These are phyloP conservation scores for Tolypocladium sp. DNA, from an alignment of 2,329 filamentous ascomycete species.

Conservation along the genomic window DNA sequence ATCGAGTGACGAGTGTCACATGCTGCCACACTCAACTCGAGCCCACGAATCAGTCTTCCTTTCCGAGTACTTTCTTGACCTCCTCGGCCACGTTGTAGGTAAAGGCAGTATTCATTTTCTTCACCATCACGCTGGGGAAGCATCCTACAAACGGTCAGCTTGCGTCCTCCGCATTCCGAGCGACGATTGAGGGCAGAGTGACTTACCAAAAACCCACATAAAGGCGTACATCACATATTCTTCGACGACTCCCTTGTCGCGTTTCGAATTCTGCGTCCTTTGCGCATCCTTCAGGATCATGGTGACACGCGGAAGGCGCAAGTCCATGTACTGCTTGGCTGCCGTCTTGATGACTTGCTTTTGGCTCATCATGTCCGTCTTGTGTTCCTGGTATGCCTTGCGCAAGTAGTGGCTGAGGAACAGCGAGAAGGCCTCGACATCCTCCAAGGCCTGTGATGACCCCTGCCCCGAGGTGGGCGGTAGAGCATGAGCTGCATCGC, in stretches of 20 bases:
- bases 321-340: slow-evolving; percentile 9
- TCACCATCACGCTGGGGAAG: slow-evolving; percentile 6
- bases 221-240: slow-evolving; percentile 11
- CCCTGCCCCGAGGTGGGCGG: slow-evolving; percentile 11
- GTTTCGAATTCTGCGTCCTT: slow-evolving; percentile 7
- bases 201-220: slow-evolving; percentile 9
- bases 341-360: slow-evolving; percentile 7
- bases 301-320: slow-evolving; percentile 10
- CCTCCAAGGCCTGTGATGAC: slow-evolving; percentile 11
- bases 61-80: slow-evolving; percentile 5
- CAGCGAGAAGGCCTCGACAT: slow-evolving; percentile 9
- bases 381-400: background rate
- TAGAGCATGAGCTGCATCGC: slow-evolving; percentile 12
- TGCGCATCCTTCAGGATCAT: slow-evolving; percentile 7
- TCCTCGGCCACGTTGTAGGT: slow-evolving; percentile 11
- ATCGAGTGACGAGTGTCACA: background rate
- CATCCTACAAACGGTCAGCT: slow-evolving; percentile 4
- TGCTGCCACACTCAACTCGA: background rate
- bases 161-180: background rate
- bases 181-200: background rate
- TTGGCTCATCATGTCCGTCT: background rate
- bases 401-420: slow-evolving; percentile 8
- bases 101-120: slow-evolving; percentile 1
- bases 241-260: slow-evolving; percentile 7
- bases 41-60: slow-evolving; percentile 1